A percentile compares a stretch with the other conserved stretches of the same genome.
These are phyloP conservation scores for Inga oerstediana DNA, from an alignment of 306 rosid species.

Conservation along the genomic window DNA sequence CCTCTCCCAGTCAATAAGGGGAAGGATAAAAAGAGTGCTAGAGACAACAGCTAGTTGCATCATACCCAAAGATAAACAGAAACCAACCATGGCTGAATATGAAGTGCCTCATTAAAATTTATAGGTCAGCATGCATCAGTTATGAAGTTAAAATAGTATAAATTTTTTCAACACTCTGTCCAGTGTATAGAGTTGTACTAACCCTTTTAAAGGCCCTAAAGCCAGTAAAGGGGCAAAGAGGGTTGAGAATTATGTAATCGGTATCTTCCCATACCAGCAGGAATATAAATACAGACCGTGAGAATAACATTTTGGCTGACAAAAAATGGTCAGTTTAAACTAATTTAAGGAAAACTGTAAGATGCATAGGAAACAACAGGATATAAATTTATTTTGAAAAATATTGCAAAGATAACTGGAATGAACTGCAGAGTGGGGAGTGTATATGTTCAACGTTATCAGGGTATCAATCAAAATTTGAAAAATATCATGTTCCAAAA, in stretches of 20 bases:
- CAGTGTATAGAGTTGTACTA: background rate
- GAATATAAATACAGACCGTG: background rate
- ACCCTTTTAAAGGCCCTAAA: background rate
- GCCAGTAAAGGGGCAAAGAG: background rate
- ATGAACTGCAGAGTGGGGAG: background rate
- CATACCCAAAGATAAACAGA: constrained; percentile 9
- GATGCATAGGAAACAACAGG: background rate
- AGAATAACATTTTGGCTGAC: background rate
- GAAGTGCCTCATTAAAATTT: background rate
- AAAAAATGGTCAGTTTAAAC: background rate
- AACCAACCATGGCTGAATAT: background rate
- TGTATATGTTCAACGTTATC: background rate
- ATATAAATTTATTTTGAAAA: background rate
- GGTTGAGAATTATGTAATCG: background rate
- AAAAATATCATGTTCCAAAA: background rate
- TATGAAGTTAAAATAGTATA: background rate
- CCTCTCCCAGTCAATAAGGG: background rate
- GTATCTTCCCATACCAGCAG: background rate
- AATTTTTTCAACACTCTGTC: background rate
- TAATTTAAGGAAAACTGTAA: background rate
- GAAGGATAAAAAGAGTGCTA: constrained; percentile 13
- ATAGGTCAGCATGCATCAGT: background rate
- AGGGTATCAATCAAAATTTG: background rate
- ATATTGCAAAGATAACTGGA: background rate
- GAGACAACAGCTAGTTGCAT: background rate